These are phyloP conservation scores for Fusarium xyrophilum DNA, from an alignment of 2,329 filamentous ascomycete genomes.

Conservation along the genomic window DNA sequence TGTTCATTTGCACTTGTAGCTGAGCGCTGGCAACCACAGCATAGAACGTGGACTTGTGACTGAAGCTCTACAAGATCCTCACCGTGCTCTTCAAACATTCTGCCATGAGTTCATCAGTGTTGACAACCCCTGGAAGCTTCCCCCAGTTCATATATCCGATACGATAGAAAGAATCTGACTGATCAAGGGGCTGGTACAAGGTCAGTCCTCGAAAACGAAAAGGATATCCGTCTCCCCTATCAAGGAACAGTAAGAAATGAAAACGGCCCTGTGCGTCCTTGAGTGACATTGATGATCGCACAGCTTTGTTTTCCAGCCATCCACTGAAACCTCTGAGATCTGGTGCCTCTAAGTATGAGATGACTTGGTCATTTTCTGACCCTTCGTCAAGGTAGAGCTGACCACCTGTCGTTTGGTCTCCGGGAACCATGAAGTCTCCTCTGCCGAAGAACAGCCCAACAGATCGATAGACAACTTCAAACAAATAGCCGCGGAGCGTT, in stretches of 20 bases:
- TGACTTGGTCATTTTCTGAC: background rate
- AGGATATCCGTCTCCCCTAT: background rate
- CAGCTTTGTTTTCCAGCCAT: background rate
- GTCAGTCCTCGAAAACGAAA: background rate
- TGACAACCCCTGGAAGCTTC: background rate
- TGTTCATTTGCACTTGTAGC: background rate
- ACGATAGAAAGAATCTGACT: background rate
- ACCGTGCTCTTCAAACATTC: background rate
- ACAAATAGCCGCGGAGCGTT: background rate
- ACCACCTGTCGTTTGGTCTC: background rate
- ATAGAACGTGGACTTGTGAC: accelerated
- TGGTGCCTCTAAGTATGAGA: background rate
- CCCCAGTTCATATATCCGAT: background rate
- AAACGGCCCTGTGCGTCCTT: background rate
- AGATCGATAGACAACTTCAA: background rate
- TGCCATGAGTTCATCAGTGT: background rate
- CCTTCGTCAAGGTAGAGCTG: background rate
- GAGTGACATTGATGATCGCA: background rate
- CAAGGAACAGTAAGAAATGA: background rate
- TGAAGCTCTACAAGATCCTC: background rate
- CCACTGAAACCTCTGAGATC: background rate
- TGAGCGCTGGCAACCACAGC: accelerated
- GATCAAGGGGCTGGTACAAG: background rate
- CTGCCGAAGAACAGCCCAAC: background rate
- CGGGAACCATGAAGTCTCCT: background rate